A percentile compares a stretch with the other conserved stretches of the same genome.
phyloP scores from a whole-genome alignment of 345 rosid genomes.

The Adansonia digitata region DNA sequence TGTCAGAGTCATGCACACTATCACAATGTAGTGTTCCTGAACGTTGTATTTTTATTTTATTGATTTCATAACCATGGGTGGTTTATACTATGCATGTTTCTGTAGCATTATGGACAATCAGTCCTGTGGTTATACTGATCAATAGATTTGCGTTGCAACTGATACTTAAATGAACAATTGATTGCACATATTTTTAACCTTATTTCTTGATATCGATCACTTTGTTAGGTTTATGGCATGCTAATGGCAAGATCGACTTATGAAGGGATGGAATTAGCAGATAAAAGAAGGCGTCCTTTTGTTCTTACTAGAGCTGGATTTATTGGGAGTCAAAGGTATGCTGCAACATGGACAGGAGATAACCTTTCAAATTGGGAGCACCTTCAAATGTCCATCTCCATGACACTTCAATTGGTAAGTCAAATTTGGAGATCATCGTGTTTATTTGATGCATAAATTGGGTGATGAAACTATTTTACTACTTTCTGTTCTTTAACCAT shows the following conservation, averaged over 20 bases:
- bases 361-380: conserved; percentile 94
- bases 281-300: conserved; percentile 72
- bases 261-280: conserved; percentile 79
- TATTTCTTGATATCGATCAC: conserved; percentile 7
- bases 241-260: conserved; percentile 89
- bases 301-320: conserved; percentile 98
- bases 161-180: background rate
- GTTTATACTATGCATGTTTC: background rate
- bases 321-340: conserved; percentile 79
- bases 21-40: conserved; percentile 63
- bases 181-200: conserved; percentile 1
- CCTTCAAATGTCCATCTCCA: conserved; percentile 78
- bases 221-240: conserved; percentile 72
- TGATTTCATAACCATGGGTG: background rate
- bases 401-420: conserved; percentile 96
- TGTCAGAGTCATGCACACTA: conserved; percentile 70
- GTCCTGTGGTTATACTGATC: background rate
- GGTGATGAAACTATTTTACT: background rate
- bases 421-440: background rate
- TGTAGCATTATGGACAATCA: background rate
- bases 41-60: background rate
- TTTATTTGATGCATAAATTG: conserved; percentile 10
- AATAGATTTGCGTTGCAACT: background rate
- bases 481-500: background rate
- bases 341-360: conserved; percentile 96